phyloP scores from a whole-genome alignment of 176 grass and related monocot genomes.

The maize (Zea mays) region DNA sequence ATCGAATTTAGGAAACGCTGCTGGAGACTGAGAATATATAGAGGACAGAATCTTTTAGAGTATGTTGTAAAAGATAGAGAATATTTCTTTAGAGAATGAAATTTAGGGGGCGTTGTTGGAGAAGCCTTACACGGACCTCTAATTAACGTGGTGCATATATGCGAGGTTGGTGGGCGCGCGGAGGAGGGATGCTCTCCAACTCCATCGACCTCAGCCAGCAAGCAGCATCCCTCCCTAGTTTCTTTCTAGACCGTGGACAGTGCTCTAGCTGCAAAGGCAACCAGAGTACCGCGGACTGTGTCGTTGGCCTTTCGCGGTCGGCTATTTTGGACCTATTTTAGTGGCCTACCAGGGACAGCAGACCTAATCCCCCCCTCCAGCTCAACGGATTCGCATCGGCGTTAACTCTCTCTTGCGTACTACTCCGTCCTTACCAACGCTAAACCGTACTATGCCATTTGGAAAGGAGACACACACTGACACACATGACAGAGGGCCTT shows the following conservation, averaged over 20 bases:
- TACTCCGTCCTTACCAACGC: not conserved
- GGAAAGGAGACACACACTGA: not conserved
- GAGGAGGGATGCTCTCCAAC: no score
- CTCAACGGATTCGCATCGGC: not conserved
- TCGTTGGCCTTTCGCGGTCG: conserved; percentile 41
- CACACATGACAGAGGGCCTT: not conserved
- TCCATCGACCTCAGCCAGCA: no score
- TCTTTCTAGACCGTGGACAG: not conserved
- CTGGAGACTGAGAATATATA: no score
- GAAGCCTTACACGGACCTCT: no score
- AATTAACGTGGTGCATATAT: no score
- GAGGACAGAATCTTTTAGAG: no score
- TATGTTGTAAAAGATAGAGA: no score
- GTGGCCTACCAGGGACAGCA: conserved; percentile 19
- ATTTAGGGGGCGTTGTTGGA: no score
- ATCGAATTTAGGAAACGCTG: no score
- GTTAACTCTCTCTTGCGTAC: not conserved
- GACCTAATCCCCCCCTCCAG: conserved; percentile 25
- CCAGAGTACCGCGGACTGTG: not conserved
- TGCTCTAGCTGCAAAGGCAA: conserved; percentile 15
- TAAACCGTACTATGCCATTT: not conserved
- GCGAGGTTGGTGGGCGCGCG: no score
- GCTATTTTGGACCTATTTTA: not conserved
- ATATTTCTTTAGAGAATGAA: no score
- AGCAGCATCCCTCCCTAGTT: no score